Conservation (phyloP, 331 rosid genomes). For the Spiraea crenata region DNA sequence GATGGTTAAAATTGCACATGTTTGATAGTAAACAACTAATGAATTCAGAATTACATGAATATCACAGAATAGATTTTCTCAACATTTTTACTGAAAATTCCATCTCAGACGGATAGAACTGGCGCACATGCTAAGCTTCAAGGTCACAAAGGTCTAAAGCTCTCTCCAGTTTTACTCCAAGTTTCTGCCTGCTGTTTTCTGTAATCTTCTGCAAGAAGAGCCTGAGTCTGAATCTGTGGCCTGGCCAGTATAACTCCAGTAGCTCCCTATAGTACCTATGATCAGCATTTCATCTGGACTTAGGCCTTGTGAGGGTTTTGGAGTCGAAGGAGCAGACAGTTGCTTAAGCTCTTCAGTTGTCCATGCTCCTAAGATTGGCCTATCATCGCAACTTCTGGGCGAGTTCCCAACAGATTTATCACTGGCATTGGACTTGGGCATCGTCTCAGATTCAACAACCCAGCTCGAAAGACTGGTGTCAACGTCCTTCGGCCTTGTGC, state of each 20-base stretch:
- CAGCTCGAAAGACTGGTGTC: constrained; percentile 85
- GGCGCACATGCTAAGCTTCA: constrained; percentile 27
- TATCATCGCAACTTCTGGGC: constrained; percentile 36
- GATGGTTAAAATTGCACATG: too few relatives aligned
- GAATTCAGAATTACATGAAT: not conserved
- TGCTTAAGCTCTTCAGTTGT: constrained; percentile 45
- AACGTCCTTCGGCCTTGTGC: constrained; percentile 31
- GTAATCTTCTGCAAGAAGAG: constrained; percentile 21
- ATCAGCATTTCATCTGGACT: constrained; percentile 50
- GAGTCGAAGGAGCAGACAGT: constrained; percentile 33
- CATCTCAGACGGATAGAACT: not conserved
- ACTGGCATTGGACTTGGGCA: constrained; percentile 33
- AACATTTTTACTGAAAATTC: not conserved
- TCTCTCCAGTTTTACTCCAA: constrained; percentile 36
- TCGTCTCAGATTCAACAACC: constrained; percentile 58
- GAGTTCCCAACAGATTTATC: constrained; percentile 38
- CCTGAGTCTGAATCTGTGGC: constrained; percentile 33
- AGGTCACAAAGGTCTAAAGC: constrained; percentile 36
- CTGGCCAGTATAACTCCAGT: constrained; percentile 62
- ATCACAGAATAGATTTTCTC: not conserved
- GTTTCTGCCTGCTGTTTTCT: constrained; percentile 11
- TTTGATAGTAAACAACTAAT: too few relatives aligned
- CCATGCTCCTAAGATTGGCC: constrained; percentile 64
- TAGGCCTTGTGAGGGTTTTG: constrained; percentile 38
- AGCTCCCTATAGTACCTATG: constrained; percentile 80